phyloP scores from a whole-genome alignment of 352 stramenopile species.

The Phytophthora sojae region DNA sequence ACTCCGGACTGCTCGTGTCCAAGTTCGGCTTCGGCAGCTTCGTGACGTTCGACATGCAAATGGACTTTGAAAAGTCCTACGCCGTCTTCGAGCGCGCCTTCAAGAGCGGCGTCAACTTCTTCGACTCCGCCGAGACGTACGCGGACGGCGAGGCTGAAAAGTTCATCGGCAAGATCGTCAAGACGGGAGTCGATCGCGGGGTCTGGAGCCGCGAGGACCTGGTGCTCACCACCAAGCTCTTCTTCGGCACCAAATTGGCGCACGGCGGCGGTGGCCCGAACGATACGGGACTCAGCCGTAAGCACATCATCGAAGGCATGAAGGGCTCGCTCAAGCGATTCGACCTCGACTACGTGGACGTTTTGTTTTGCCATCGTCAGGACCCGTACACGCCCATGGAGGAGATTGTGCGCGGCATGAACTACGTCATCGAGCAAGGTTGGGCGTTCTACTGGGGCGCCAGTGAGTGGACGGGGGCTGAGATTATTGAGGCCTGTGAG shows the following conservation, averaged over 20 bases:
- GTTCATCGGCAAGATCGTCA: constrained; percentile 55
- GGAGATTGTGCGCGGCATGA: constrained; percentile 77
- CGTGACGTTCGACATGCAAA: constrained; percentile 45
- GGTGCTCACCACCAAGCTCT: constrained; percentile 65
- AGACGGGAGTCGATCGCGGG: constrained; percentile 42
- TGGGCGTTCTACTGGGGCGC: constrained; percentile 81
- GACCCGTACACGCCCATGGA: constrained; percentile 71
- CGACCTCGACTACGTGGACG: constrained; percentile 62
- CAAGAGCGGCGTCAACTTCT: constrained; percentile 61
- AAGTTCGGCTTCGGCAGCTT: constrained; percentile 48
- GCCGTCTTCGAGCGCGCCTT: constrained; percentile 38
- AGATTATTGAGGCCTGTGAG: constrained; percentile 62
- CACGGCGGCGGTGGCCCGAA: constrained; percentile 14
- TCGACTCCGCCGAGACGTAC: constrained; percentile 57
- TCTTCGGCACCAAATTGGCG: constrained; percentile 36
- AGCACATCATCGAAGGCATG: constrained; percentile 61
- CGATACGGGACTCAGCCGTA: constrained; percentile 45
- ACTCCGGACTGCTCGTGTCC: constrained; percentile 48
- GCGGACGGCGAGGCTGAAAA: constrained; percentile 40
- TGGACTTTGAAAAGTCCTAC: constrained; percentile 40
- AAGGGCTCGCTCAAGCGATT: constrained; percentile 63
- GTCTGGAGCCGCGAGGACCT: constrained; percentile 54
- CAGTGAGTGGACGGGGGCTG: constrained; percentile 68
- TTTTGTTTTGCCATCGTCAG: constrained; percentile 74
- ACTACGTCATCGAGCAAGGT: constrained; percentile 65